These are phyloP conservation scores for Yamadazyma atlantica DNA, from an alignment of 1,139 yeast genomes.

Conservation along the genomic window DNA sequence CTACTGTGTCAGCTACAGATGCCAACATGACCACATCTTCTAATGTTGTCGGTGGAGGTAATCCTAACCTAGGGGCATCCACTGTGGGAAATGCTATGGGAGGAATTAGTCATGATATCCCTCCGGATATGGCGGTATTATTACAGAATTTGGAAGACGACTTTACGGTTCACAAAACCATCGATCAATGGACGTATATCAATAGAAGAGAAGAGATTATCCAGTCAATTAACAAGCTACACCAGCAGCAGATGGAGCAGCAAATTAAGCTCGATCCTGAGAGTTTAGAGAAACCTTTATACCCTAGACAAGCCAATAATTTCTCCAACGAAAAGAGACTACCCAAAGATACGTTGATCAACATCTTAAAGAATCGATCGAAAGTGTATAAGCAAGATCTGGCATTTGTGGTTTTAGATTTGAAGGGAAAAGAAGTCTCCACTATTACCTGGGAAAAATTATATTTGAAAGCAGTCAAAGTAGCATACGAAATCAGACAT, in stretches of 20 bases:
- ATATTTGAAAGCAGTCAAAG: constrained; percentile 77
- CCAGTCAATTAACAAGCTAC: constrained; percentile 37
- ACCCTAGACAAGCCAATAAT: constrained; percentile 46
- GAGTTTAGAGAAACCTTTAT: constrained; percentile 52
- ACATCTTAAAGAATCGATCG: constrained; percentile 74
- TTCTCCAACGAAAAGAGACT: constrained; percentile 7
- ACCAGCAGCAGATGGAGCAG: constrained; percentile 30
- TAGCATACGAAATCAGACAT: constrained; percentile 84
- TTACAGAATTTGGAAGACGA: constrained; percentile 46
- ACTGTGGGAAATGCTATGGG: constrained; percentile 9
- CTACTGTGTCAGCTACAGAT: constrained; percentile 27
- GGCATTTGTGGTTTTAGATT: constrained; percentile 73
- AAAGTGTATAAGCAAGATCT: constrained; percentile 60
- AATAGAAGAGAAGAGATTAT: constrained; percentile 48
- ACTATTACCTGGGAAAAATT: constrained; percentile 89
- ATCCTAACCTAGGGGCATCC: constrained; percentile 8
- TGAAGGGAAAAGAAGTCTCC: constrained; percentile 76
- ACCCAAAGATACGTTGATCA: constrained; percentile 64
- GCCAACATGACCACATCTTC: constrained; percentile 20
- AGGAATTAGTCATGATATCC: constrained; percentile 34
- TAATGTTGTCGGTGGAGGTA: constrained; percentile 10
- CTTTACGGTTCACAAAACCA: constrained; percentile 38
- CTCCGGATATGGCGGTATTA: constrained; percentile 47
- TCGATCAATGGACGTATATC: constrained; percentile 52
- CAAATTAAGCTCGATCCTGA: constrained; percentile 35